A percentile compares a stretch with the other conserved stretches of the same genome.
Evolutionary conservation across 1,139 yeast species (phyloP).

Genomic region (Suhomyces yuchorum): DNA sequence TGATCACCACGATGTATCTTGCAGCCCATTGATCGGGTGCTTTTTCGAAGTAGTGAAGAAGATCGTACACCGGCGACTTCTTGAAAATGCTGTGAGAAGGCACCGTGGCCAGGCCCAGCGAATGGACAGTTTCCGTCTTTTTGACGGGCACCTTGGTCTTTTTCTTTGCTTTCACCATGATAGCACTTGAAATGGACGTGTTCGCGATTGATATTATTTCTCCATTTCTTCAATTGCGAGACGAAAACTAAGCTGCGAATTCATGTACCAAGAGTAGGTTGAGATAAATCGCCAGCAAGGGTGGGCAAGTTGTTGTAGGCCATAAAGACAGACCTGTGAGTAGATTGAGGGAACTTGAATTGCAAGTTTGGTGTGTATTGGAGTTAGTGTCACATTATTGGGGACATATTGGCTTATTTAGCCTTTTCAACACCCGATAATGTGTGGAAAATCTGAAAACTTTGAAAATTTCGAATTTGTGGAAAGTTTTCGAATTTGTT

Average conservation of each 20-base stretch:
- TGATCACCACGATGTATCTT: conserved; percentile 70
- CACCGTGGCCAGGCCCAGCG: not conserved
- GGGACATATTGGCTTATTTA: too few relatives aligned
- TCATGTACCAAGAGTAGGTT: too few relatives aligned
- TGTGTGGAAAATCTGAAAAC: not conserved
- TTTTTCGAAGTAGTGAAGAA: conserved; percentile 43
- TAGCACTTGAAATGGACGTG: not conserved
- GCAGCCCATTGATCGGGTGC: conserved; percentile 93
- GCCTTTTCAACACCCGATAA: too few relatives aligned
- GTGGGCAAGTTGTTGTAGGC: too few relatives aligned
- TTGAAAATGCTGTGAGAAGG: conserved; percentile 18
- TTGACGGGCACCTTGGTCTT: conserved; percentile 11
- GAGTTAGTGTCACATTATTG: too few relatives aligned
- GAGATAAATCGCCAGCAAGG: too few relatives aligned
- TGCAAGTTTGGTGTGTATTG: too few relatives aligned
- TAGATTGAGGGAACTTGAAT: too few relatives aligned
- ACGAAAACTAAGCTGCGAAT: not conserved
- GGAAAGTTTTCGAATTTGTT: not conserved
- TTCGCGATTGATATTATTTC: not conserved
- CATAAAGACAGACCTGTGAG: too few relatives aligned
- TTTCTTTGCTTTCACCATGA: conserved; percentile 17
- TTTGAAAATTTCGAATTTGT: not conserved
- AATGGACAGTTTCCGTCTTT: not conserved
- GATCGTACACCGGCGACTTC: conserved; percentile 42
- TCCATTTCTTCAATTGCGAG: not conserved